Base-by-base conservation (phyloP, 371 early-diverging fungal genomes). In the Rhizopus delemar region DNA sequence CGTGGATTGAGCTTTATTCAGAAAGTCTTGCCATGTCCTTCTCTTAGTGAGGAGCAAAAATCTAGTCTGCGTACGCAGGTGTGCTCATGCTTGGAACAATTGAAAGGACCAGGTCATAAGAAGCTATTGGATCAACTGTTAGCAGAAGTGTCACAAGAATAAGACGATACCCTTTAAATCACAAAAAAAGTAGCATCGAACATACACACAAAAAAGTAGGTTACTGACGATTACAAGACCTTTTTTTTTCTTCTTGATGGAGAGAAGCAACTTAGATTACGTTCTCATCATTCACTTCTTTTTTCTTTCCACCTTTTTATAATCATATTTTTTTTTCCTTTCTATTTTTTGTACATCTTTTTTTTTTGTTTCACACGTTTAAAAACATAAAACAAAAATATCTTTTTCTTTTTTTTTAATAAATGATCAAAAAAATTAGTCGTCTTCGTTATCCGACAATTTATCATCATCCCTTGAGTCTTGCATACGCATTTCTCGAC, bases 1-100 rank as follows among this genome's bases (percentile, higher is more conserved):
- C 70, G 75, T 28, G 78, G 78, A 12, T 46, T 73, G 3, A 59
- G 62, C 7, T 63, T 78, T 28, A 54, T 78, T 9, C 75, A 75
- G 56, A 78, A 78, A 54, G 41, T 75, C 7, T 29, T 78, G n/a
- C 13, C 60, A 13, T 64, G 73, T 35, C 52, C 73, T 7, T 32
- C 53, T 36, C n/a, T 71, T 0, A 31, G 60, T 0, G 46, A 41
- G n/a, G 52, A 52, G 2, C 56, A 70, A 43, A 61, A 49, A 38
- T 48, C 60, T 5, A 36, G 22, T 6, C 39, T 75, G 9, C 49
- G 56, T 13, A 28, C 41, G 5, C 33, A 41, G n/a, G 68, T 68
- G 4, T 57, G 53, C 41, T 28, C 15, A 43, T 52, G 53, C 31
- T 51, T 68, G 2, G 58, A 53, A 48, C 38, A 52, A 33, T 31